These are phyloP conservation scores for Claviceps cyperi DNA, from an alignment of 2,329 filamentous ascomycete species.

Conservation along the genomic window DNA sequence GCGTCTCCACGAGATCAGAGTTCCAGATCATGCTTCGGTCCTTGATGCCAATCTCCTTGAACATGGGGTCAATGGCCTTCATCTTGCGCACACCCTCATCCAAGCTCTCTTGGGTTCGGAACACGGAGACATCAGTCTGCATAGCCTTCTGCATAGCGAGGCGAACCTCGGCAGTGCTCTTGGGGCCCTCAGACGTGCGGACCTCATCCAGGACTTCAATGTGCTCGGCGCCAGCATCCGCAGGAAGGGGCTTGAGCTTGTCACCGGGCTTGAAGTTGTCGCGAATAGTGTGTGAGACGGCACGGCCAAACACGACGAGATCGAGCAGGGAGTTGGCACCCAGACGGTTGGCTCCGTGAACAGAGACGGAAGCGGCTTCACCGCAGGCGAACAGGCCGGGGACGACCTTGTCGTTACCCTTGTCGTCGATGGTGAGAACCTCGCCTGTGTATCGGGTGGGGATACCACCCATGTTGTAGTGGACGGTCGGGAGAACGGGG, in stretches of 20 bases:
- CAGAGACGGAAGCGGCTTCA: conserved; percentile 93
- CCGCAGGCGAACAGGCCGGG: conserved; percentile 92
- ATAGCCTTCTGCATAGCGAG: conserved; percentile 94
- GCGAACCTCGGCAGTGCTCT: conserved; percentile 78
- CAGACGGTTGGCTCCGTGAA: conserved; percentile 95
- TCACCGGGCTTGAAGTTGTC: conserved; percentile 81
- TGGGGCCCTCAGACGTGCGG: conserved; percentile 70
- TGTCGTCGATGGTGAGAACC: conserved; percentile 75
- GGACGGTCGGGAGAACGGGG: conserved; percentile 86
- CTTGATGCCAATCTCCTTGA: conserved; percentile 79
- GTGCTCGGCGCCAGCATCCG: conserved; percentile 77
- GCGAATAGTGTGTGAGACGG: conserved; percentile 91
- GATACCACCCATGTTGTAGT: conserved; percentile 99
- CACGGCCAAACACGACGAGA: conserved; percentile 93
- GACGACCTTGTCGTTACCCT: conserved; percentile 83
- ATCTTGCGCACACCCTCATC: conserved; percentile 89
- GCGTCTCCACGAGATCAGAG: conserved; percentile 88
- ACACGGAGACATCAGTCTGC: conserved; percentile 94
- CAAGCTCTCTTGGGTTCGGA: conserved; percentile 85
- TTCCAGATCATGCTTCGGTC: conserved; percentile 99
- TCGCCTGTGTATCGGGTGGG: conserved; percentile 95
- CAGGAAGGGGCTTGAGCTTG: conserved; percentile 62
- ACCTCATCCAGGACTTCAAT: conserved; percentile 77
- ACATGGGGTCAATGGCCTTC: conserved; percentile 66
- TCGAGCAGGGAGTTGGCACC: conserved; percentile 97